Base-by-base conservation (phyloP, 2,329 filamentous ascomycete genomes). In the Apiospora saccharicola region DNA sequence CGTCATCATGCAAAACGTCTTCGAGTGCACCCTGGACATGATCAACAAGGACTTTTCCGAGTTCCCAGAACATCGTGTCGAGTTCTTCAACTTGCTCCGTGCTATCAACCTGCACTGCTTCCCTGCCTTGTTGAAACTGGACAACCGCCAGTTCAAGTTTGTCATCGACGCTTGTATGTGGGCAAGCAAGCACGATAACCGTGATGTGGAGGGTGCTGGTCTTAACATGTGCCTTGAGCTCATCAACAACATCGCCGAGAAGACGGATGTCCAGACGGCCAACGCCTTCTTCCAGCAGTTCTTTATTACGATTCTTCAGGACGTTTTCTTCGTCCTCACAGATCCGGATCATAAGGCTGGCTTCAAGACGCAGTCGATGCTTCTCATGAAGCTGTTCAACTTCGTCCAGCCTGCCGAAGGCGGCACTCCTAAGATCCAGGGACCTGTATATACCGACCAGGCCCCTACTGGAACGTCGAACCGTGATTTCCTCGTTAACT, bases 11-110 rank as follows among this genome's bases (percentile, higher is more conserved):
- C 95, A 98, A 83, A 97, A 96, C 77, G 94, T 99, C 37, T 99
- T 99, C 79, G 96, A 98, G 83, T 98, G 96, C 86, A 99, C 96
- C 3, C 87, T 99, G 72, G 95, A 98, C 79, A 99, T 99, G 96
- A 99, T 99, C 86, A 99, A 98, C 90, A 99, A 99, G 86, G 96
- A 99, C 83, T 99, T 99, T 84, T 98, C 97, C 67, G 96, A 99
- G 81, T 99, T 97, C 82, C 96, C 96, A 0, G 96, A 99, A 82
- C 96, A 99, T 81, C 93, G 97, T 72, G 96, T 99, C n/a, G 96
- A 98, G 83, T 99, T 99, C 84, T 99, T 99, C 89, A 98, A 98
- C 83, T 90, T 99, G 34, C 89, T 99, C 49, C 90, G 97, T 77
- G 94, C 96, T 19, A 98, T 99, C 85, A 99, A 99, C 83, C 86